Conservation (phyloP, 768 basidiomycete genomes). For the Macrolepiota albuminosa region DNA sequence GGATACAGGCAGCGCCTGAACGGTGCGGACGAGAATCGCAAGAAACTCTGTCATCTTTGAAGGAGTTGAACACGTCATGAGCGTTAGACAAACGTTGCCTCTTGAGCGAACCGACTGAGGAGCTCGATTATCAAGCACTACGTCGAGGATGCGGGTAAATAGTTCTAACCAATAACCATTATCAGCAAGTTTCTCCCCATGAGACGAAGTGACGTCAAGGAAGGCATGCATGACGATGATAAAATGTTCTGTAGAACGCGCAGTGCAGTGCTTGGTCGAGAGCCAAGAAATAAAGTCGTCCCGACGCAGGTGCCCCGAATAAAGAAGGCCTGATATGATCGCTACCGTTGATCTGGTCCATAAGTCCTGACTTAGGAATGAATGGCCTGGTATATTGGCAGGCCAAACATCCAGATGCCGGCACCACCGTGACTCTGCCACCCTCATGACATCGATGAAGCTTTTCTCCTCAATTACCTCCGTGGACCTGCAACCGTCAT, state of each 20-base stretch:
- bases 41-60: constrained; percentile 17
- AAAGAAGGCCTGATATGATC: constrained; percentile 41
- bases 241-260: constrained; percentile 24
- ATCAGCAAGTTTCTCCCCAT: constrained; percentile 9
- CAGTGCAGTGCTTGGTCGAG: constrained; percentile 20
- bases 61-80: constrained; percentile 23
- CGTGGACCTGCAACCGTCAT: constrained; percentile 22
- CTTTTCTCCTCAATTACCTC: constrained; percentile 11
- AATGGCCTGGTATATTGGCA: constrained; percentile 21
- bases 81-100: constrained; percentile 24
- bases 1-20: constrained; percentile 22
- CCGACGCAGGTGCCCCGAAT: constrained; percentile 26
- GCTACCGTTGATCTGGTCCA: constrained; percentile 43
- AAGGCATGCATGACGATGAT: constrained; percentile 40
- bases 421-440: constrained; percentile 29
- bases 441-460: constrained; percentile 18
- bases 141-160: constrained; percentile 21
- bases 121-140: constrained; percentile 12
- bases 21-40: constrained; percentile 19
- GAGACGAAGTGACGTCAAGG: constrained; percentile 33
- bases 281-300: constrained; percentile 37
- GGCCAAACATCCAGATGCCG: constrained; percentile 17
- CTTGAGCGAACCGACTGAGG: constrained; percentile 13
- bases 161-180: constrained; percentile 25
- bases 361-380: constrained; percentile 34